Evolutionary conservation across 306 rosid species (phyloP).

Genomic region (Castanopsis chinensis): DNA sequence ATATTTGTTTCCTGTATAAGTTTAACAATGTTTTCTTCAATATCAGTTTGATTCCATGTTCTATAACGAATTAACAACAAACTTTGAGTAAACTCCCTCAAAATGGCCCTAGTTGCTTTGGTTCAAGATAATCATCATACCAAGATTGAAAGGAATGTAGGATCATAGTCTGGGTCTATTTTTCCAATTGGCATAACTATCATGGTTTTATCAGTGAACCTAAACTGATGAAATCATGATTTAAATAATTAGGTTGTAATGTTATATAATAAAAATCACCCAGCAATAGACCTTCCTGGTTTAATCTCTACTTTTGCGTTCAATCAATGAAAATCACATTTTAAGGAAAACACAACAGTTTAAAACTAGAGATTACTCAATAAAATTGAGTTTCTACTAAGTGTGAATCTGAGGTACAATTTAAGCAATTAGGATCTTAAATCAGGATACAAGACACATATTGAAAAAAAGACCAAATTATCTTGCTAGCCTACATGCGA

Average conservation of each 20-base stretch:
- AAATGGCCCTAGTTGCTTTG: too few species aligned
- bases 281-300: background rate
- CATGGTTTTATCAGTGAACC: background rate
- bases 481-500: background rate
- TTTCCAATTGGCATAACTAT: background rate
- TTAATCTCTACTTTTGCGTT: background rate
- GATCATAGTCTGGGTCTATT: background rate
- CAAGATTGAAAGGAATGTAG: background rate
- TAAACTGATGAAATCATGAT: background rate
- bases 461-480: background rate
- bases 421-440: background rate
- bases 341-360: background rate
- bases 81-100: too few species aligned
- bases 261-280: background rate
- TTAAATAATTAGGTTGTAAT: background rate
- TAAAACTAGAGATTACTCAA: background rate
- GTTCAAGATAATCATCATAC: too few species aligned
- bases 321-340: background rate
- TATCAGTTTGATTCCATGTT: too few species aligned
- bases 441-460: background rate
- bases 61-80: too few species aligned
- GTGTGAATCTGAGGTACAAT: background rate
- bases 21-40: too few species aligned
- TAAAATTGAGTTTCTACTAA: background rate
- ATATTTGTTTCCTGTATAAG: too few species aligned